Evolutionary conservation across 768 basidiomycete species (phyloP), one percentile per base, ranked within the genome.

Genomic region (Baorangia bicolor): DNA sequence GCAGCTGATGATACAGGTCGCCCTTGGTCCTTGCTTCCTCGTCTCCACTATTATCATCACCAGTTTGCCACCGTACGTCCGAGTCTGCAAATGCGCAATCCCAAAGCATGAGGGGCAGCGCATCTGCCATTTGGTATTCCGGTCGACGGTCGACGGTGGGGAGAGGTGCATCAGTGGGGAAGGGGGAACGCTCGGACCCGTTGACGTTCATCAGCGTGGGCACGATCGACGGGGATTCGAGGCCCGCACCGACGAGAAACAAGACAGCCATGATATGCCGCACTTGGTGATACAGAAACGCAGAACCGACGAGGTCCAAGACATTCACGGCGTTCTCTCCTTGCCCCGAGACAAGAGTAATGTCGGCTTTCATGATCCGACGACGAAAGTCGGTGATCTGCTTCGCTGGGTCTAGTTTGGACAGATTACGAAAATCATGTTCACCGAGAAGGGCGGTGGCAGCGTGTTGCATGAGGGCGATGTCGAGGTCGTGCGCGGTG

Each of bases 381-480:
- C 96, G 79, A 23, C 69, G 76, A 73, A 94, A 96, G 55, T 82
- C 80, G 23, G 87, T 85, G 58, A 98, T 88, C 72, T 98, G 95
- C 71, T 98, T 98, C 33, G 85, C 80, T 0, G 92, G 82, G 68
- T 98, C 96, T 21, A 98, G 74, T 69, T 95, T 98, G 78, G 92
- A 97, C 33, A 98, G 78, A 66, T 98, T 98, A 16, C 95, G 85
- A 66, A 97, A 98, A 74, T 98, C 96, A 75, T 98, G 94, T 58
- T 89, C 85, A 34, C 96, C 96, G 28, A 93, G 71, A 45, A 99
- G 78, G 7, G 80, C 75, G 2, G 74, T 59, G 0, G 92, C 92
- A 1, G 84, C 95, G 33, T 81, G 77, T 57, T 80, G 81, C 94
- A 98, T 98, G 43, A 76, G 78, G 2, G 74, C 65, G 28, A 95